Evolutionary conservation across 148 eudicot genomes (phyloP), one percentile per base, ranked within the genome.

Genomic region (Agrostemma githago): DNA sequence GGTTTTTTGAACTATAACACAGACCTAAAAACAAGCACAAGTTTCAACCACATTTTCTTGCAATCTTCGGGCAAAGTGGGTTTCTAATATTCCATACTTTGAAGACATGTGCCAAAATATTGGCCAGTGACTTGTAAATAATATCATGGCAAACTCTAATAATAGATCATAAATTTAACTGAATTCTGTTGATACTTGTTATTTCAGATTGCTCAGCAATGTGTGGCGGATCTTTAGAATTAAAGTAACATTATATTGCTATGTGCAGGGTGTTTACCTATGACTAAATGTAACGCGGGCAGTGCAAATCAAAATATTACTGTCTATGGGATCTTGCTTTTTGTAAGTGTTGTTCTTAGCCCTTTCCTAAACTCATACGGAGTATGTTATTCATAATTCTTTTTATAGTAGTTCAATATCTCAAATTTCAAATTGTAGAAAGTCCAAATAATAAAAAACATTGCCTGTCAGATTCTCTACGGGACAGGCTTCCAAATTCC

Each of bases 271-370:
- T 92, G 97, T 79, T 90, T 83, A 75, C 73, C 73, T 71, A 81
- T 92, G 83, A 93, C 93, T 62, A 84, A 79, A 73, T 92, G 97
- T 70, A 85, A 88, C 11, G 53, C 19, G 62, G 81, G 79, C 80
- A 75, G 96, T 51, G 80, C 37, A 67, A 92, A 75, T 77, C 97
- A 92, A 66, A 92, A 92, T 76, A 90, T 87, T 48, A 92, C 93
- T 57, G 91, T 85, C 42, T 92, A 90, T 75, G 97, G 97, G 34
- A 59, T 92, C 80, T 62, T 92, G 68, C 85, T 90, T 79, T 86
- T 85, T 77, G 97, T 92, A 87, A 90, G 97, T 85, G 64, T 44
- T 53, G 26, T 69, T 78, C 9, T n/a, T 14, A 64, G 38, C 20
- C 53, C 43, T 10, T 66, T 48, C 53, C 17, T 34, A 3, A 42